Evolutionary conservation across 225 moss, liverwort and hornwort species (phyloP).

Genomic region (Physcomitrellopsis africana): DNA sequence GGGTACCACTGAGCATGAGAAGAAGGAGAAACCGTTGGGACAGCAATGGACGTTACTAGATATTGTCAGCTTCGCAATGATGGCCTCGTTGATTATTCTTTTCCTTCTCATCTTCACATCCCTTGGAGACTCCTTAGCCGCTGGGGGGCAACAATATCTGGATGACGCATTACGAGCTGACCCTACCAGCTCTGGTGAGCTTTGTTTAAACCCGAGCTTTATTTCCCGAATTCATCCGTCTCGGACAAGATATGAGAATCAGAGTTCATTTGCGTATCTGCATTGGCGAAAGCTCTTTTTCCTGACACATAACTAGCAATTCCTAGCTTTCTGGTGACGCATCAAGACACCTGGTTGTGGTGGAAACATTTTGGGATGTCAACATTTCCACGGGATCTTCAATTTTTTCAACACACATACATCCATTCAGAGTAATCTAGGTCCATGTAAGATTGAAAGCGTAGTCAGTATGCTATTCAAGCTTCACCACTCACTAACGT

Average conservation of each 20-base stretch:
- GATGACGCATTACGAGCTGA: slow-evolving; percentile 56
- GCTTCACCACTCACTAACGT: too few species aligned
- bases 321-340: background rate
- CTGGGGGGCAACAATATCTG: slow-evolving; percentile 48
- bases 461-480: too few species aligned
- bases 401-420: too few species aligned
- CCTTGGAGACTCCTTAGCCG: slow-evolving; percentile 62
- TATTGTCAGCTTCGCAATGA: slow-evolving; percentile 41
- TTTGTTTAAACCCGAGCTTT: slow-evolving; percentile 5
- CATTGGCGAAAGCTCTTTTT: background rate
- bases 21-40: slow-evolving; percentile 47
- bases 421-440: too few species aligned
- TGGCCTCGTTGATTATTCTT: slow-evolving; percentile 51
- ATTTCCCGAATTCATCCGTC: background rate
- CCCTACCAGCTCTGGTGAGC: slow-evolving; percentile 46
- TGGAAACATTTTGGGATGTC: background rate
- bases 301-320: background rate
- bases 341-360: background rate
- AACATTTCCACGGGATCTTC: too few species aligned
- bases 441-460: too few species aligned
- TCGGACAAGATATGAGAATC: background rate
- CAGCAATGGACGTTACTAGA: slow-evolving; percentile 68
- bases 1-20: slow-evolving; percentile 37
- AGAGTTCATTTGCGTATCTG: background rate
- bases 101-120: slow-evolving; percentile 67